Base-by-base conservation (phyloP, 495 filamentous ascomycete species). In the Neurospora sp. region DNA sequence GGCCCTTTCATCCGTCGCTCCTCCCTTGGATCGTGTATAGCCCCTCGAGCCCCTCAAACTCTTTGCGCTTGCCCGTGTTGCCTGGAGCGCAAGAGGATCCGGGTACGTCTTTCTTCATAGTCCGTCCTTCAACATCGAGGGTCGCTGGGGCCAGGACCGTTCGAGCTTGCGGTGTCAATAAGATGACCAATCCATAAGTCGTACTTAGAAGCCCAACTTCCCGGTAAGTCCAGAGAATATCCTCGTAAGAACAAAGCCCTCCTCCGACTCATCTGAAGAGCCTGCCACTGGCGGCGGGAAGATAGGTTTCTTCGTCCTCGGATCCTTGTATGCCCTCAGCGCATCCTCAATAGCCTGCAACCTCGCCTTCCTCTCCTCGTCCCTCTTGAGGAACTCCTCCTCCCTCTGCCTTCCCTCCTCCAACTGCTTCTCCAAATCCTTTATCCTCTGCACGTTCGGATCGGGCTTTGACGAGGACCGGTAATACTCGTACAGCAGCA, bases 401-500 rank as follows among this genome's bases (percentile, higher is more conserved):
- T 96, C 85, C 69, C 89, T 86, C 73, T 78, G 80, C 77, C 86
- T 85, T 12, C 92, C 78, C 70, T 88, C 85, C 70, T 90, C 86
- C 18, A 93, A 77, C 74, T 86, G 81, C 71, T 90, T 88, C 16
- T 90, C 86, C 7, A 98, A 89, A 75, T 93, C 92, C 71, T 93
- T 91, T 71, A 94, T 85, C 70, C 89, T 88, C 75, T 87, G 85
- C 23, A 77, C 72, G 54, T 88, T 92, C 44, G 85, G 86, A 76
- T 96, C 94, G 31, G 86, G 85, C 81, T 98, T 98, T 74, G 89
- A 83, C 69, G 91, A 87, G 5, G 90, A 88, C 71, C 92, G 85
- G 79, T 88, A 90, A 31, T 90, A 92, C 82, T 99, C 96, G 73
- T 92, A 94, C 2, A 96, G 79, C 48, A 99, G 91, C 76, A 98